Base-by-base conservation (phyloP, 1,139 yeast species). In the Geotrichum fermentans region DNA sequence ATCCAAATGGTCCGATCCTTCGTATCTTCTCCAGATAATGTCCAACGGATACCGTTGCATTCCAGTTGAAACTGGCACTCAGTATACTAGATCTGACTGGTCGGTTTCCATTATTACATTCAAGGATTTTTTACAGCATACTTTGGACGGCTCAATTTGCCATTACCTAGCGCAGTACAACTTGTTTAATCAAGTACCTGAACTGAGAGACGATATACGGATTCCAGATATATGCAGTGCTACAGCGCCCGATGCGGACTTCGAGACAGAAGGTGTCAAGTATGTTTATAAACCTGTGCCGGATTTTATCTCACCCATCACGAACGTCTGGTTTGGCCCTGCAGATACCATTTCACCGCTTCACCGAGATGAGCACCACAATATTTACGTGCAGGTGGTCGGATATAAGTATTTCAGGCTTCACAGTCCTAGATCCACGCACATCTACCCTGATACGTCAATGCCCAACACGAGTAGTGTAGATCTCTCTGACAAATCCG, bases 321-420 rank as follows among this genome's bases (percentile, higher is more conserved):
- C 55, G 5, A 59, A 61, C 41, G 48, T 56, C 4, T 61, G 64
- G 64, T 41, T 61, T 22, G 64, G 64, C 4, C 61, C 64, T 4
- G 45, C 52, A 2, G 53, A 52, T n/a, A 61, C 64, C 1, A 45
- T 59, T 3, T 57, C 63, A 1, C 64, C 64, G 11, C 51, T 60
- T 4, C 64, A 61, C 49, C 52, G 56, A 2, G 64, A 61, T 37
- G 47, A 49, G 20, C 47, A 53, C 36, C 50, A 59, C 42, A 61
- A 61, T 46, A 44, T 59, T n/a, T 55, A 59, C 14, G 55, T 55
- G 4, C 64, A 61, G 39, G 55, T 56, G 5, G 62, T 59, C 11
- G 64, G 64, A 20, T 59, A 52, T 47, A 61, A 61, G 37, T 57
- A 59, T 43, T 51, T 61, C 29, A 36, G 63, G 21, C 46, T 61